Percentiles rank a stretch among this genome's conserved stretches.
phyloP scores from a whole-genome alignment of 768 basidiomycete genomes.

The Hemileccinum impolitum region DNA sequence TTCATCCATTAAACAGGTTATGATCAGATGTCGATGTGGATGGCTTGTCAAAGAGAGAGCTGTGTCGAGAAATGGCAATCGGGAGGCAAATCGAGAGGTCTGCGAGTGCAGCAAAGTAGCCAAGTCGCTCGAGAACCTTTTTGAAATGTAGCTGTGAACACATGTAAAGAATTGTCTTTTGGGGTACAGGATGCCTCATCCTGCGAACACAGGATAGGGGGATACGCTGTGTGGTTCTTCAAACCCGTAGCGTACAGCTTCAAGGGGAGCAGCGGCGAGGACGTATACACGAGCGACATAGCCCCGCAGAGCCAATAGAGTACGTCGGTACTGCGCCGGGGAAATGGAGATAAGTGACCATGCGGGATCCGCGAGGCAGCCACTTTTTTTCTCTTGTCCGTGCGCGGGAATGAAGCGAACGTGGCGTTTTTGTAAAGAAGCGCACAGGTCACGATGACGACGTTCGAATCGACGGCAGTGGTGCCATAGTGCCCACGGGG shows the following conservation, averaged over 20 bases:
- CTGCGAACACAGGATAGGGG: not conserved
- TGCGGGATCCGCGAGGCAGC: conserved; percentile 29
- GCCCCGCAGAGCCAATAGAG: conserved; percentile 10
- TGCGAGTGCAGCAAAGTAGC: too few relatives aligned
- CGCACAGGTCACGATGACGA: conserved; percentile 25
- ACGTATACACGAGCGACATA: conserved; percentile 11
- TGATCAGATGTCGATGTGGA: conserved; percentile 24
- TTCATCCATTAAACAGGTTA: not conserved
- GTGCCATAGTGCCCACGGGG: conserved; percentile 10
- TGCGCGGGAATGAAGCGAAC: conserved; percentile 31
- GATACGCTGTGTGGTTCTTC: not conserved
- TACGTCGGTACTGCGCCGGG: conserved; percentile 19
- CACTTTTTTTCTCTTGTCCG: conserved; percentile 7
- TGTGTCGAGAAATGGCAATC: not conserved
- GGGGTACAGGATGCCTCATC: too few relatives aligned
- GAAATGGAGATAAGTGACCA: conserved; percentile 19
- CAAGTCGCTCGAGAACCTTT: not conserved
- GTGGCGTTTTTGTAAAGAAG: conserved; percentile 6
- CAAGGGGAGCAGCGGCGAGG: conserved; percentile 4
- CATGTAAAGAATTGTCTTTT: not conserved
- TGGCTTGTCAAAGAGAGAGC: not conserved
- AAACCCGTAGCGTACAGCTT: conserved; percentile 14
- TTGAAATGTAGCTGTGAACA: not conserved
- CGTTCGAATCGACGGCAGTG: conserved; percentile 5
- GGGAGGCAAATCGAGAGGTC: not conserved